These are phyloP conservation scores for Diddensiella caesifluorescens DNA, from an alignment of 805 yeast species.

Conservation along the genomic window DNA sequence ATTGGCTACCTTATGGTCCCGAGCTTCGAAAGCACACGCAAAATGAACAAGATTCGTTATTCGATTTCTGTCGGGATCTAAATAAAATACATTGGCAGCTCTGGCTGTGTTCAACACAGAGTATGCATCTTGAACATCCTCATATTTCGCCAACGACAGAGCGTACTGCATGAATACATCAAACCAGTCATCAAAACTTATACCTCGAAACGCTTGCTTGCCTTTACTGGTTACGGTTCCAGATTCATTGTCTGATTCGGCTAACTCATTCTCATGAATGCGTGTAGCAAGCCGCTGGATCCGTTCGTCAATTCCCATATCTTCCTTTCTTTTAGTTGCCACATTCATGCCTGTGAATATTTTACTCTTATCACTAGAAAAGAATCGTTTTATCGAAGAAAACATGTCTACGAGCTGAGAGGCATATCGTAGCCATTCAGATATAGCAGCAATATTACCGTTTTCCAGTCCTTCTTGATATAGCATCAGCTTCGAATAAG, in stretches of 20 bases:
- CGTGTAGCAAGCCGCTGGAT: slow-evolving; percentile 21
- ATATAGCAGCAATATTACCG: slow-evolving; percentile 56
- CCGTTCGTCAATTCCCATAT: slow-evolving; percentile 62
- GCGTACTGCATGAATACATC: slow-evolving; percentile 76
- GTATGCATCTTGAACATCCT: slow-evolving; percentile 55
- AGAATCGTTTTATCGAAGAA: slow-evolving; percentile 69
- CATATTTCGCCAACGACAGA: slow-evolving; percentile 56
- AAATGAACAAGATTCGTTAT: slow-evolving; percentile 61
- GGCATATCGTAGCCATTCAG: slow-evolving; percentile 79
- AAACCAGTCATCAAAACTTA: slow-evolving; percentile 79
- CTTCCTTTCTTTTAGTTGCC: slow-evolving; percentile 43
- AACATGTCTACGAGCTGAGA: slow-evolving; percentile 80
- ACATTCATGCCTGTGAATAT: slow-evolving; percentile 61
- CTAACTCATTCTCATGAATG: slow-evolving; percentile 31
- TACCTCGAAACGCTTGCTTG: slow-evolving; percentile 58
- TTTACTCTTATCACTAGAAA: slow-evolving; percentile 68
- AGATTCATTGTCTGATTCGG: slow-evolving; percentile 37
- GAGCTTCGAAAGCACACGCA: slow-evolving; percentile 47
- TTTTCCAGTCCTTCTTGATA: slow-evolving; percentile 44
- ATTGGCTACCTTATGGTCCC: slow-evolving; percentile 51
- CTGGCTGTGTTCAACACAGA: slow-evolving; percentile 69
- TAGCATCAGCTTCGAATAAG: slow-evolving; percentile 49
- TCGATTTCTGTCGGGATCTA: slow-evolving; percentile 51
- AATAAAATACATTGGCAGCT: slow-evolving; percentile 68
- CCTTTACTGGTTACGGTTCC: slow-evolving; percentile 27